Conservation (phyloP, 2,329 filamentous ascomycete genomes). For the Fusarium metavorans region DNA sequence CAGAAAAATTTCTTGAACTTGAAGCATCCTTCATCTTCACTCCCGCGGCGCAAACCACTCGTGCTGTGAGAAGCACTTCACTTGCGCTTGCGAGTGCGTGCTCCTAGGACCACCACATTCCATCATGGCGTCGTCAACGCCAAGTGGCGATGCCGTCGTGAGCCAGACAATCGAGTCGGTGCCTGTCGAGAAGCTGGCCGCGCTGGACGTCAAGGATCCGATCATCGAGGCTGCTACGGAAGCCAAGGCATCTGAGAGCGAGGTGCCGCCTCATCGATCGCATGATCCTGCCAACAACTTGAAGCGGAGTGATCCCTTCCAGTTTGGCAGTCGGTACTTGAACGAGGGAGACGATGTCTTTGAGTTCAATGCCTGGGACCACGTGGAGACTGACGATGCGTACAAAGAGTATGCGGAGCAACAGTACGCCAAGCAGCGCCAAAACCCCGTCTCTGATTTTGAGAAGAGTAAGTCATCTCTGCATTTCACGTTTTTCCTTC, state of each 20-base stretch:
- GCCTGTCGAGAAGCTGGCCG: conserved; percentile 41
- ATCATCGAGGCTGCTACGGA: conserved; percentile 30
- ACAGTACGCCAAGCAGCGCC: conserved; percentile 87
- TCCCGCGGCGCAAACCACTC: conserved; percentile 27
- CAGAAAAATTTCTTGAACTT: conserved; percentile 36
- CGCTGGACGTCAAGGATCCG: conserved; percentile 44
- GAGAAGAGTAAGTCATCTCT: conserved; percentile 76
- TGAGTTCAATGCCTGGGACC: conserved; percentile 99
- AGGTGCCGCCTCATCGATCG: conserved; percentile 72
- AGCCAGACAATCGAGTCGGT: conserved; percentile 32
- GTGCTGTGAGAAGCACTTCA: conserved; percentile 32
- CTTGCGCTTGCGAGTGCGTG: conserved; percentile 42
- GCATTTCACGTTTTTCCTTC: conserved; percentile 5
- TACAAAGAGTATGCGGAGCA: conserved; percentile 88
- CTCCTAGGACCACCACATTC: conserved; percentile 28
- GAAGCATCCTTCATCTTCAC: conserved; percentile 36
- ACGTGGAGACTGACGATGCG: conserved; percentile 90
- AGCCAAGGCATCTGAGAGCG: conserved; percentile 21
- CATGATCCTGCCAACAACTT: conserved; percentile 79
- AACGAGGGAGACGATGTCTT: conserved; percentile 90
- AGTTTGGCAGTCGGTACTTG: conserved; percentile 91
- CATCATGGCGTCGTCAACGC: conserved; percentile 42
- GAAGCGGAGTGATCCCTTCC: conserved; percentile 92
- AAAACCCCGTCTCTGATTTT: conserved; percentile 90
- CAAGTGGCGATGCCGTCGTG: conserved; percentile 37